Conservation (phyloP, 208 protist species). For the Acanthamoeba polyphaga region DNA sequence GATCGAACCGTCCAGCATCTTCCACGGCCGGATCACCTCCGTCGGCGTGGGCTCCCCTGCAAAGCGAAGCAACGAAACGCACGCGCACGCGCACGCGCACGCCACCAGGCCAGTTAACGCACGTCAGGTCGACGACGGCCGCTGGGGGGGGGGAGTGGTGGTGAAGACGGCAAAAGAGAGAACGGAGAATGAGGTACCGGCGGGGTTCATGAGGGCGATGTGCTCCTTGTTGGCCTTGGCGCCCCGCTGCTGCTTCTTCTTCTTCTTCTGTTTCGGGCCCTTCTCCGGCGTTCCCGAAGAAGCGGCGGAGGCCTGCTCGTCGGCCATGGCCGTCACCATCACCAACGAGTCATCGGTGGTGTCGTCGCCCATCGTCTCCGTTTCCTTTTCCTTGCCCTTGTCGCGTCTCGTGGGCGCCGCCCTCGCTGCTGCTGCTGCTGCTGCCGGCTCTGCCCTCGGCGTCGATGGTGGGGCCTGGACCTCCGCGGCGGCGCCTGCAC, state of each 20-base stretch:
- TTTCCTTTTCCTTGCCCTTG: no score
- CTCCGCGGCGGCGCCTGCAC: no score
- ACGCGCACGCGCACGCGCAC: neutral
- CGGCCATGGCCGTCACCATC: neutral
- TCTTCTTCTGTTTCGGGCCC: neutral
- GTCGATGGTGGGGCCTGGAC: no score
- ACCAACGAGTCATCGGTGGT: no score
- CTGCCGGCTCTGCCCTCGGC: no score
- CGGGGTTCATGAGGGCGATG: neutral
- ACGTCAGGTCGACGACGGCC: no score
- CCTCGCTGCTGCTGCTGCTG: no score
- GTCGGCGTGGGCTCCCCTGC: neutral
- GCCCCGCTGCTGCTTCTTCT: neutral
- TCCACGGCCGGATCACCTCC: constrained; percentile 17
- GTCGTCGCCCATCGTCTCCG: no score
- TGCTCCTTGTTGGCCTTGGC: neutral
- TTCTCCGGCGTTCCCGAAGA: neutral
- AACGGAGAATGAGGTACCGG: neutral
- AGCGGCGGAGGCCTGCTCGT: neutral
- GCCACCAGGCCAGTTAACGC: no score
- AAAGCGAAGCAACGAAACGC: neutral
- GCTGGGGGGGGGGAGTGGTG: neutral
- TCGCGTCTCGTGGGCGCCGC: no score
- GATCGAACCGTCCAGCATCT: constrained; percentile 17
- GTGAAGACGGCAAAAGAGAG: neutral